Percentiles rank a stretch among this genome's conserved stretches.
phyloP scores from a whole-genome alignment of 2,329 filamentous ascomycete genomes.

The Fusarium beomiforme region DNA sequence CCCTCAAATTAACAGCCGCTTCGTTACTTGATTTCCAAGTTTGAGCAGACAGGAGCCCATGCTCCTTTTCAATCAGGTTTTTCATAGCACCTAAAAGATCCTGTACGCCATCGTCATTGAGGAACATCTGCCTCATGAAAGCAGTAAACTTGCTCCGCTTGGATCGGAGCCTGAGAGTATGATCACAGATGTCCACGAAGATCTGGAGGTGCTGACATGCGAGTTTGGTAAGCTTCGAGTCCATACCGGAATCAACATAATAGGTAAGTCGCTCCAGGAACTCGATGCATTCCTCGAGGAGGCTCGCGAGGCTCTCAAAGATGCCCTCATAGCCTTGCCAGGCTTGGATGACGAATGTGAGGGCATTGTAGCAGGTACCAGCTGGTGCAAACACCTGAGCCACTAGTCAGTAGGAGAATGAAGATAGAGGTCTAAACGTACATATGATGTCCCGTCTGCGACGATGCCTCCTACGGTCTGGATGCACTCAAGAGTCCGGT shows the following conservation, averaged over 20 bases:
- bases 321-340: background rate
- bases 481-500: background rate
- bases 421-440: background rate
- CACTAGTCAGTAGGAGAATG: background rate
- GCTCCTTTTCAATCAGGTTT: background rate
- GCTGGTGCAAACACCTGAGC: background rate
- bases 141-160: background rate
- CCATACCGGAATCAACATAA: background rate
- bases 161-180: background rate
- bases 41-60: background rate
- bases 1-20: background rate
- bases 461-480: background rate
- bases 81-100: background rate
- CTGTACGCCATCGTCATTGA: background rate
- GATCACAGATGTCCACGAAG: background rate
- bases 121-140: constrained; percentile 1
- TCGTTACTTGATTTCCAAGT: background rate
- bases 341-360: background rate
- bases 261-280: background rate
- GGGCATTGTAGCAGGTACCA: background rate
- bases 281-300: background rate
- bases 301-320: background rate
- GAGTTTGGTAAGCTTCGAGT: background rate
- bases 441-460: background rate
- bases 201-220: background rate